Evolutionary conservation across 306 rosid species (phyloP), one percentile per base, ranked within the genome.

Genomic region (Sesbania bispinosa): DNA sequence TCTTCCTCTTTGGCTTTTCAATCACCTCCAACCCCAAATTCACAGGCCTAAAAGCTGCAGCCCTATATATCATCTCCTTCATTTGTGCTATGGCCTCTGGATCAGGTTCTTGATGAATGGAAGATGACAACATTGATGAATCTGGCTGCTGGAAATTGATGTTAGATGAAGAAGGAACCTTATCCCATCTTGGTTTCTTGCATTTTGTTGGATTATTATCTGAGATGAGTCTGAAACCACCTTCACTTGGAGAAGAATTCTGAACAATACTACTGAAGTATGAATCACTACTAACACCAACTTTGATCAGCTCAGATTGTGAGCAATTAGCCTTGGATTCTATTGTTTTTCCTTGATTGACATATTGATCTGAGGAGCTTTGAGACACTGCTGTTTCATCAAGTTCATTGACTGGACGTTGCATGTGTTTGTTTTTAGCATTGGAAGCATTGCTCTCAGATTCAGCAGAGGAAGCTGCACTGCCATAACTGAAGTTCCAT

Each of bases 21-120:
- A 42, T 77, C 36, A 45, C 64, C n/a, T 67, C 97, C 35, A 82
- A n/a, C 3, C 87, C 96, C 46, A 94, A 85, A 76, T 80, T 86
- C 86, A 94, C 95, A 0, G 97, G 99, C 78, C 97, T 79, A 16
- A 91, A 94, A 1, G 97, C 99, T 42, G 99, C 99, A 0, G 95
- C 91, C 2, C 93, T 81, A 51, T 89, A 94, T 29, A 94, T 91
- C 96, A 94, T 94, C 75, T 94, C 97, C 82, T 94, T 94, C 97
- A 94, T 94, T 5, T 89, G 96, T 27, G 96, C 97, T 27, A 94
- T 83, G 16, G 87, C 97, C 67, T 94, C 99, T 26, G 85, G 90
- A 63, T 94, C 99, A n/a, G 93, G 83, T 4, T 91, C 99, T 27
- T 85, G 83, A 16, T 51, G 73, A 14, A 2, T 18, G 32, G 74